A percentile compares a stretch with the other conserved stretches of the same genome.
Evolutionary conservation across 2,329 filamentous ascomycete genomes (phyloP).

Genomic region (Ceratocystis eucalypticola): DNA sequence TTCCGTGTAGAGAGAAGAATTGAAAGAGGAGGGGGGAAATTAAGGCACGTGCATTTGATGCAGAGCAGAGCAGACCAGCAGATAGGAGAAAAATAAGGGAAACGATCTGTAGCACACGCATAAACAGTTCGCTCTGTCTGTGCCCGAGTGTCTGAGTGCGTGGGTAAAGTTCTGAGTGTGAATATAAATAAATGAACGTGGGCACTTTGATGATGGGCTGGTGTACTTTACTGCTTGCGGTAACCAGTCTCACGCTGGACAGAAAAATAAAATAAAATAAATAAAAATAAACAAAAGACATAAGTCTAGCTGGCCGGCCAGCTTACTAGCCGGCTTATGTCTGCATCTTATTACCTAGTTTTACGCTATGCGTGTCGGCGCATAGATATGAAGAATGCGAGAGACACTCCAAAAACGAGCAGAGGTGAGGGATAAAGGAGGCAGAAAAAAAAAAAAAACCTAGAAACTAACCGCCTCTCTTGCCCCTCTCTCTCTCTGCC

Average conservation of each 20-base stretch:
- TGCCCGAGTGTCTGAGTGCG: background rate
- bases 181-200: background rate
- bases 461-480: background rate
- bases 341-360: too few relatives aligned
- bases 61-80: background rate
- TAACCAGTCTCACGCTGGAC: background rate
- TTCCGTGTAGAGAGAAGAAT: too few relatives aligned
- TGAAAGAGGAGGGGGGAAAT: background rate
- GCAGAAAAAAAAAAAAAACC: background rate
- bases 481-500: background rate
- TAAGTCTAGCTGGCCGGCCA: background rate
- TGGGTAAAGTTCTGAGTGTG: background rate
- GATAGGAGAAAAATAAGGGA: background rate
- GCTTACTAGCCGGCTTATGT: too few relatives aligned
- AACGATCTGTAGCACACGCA: background rate
- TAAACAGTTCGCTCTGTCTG: background rate
- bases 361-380: too few relatives aligned
- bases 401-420: too few relatives aligned
- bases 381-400: too few relatives aligned
- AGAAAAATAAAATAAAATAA: background rate
- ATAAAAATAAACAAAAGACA: background rate
- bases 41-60: background rate
- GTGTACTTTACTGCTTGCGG: slow-evolving; percentile 2
- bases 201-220: background rate
- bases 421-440: too few relatives aligned